Base-by-base conservation (phyloP, 1,284 basidiomycete genomes). In the Ustilago xerochloae region DNA sequence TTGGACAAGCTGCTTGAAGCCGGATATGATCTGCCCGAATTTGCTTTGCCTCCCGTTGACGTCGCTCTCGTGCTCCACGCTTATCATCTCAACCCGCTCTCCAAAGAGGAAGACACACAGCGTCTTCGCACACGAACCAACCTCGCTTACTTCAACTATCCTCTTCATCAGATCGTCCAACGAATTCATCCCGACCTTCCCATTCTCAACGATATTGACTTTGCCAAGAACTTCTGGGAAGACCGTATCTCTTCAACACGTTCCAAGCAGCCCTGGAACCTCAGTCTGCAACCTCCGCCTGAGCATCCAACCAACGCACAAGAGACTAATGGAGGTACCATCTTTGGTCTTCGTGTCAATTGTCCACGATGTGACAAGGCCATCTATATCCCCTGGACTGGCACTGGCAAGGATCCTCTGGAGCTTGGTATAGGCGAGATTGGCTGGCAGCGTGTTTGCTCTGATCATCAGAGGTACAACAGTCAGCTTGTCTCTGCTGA, bases 11-110 rank as follows among this genome's bases (percentile, higher is more conserved):
- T 43, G 22, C 20, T 43, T 13, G 41, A 43, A 12, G 41, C 5
- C n/a, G 41, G 60, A 28, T 18, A 52, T 59, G 45, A 71, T 0
- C 36, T 78, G 7, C 75, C 72, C 2, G 57, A 63, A 26, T 53
- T 61, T 30, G 53, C 63, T 1, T 58, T 81, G 8, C 79, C 79
- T 3, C 79, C 75, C 12, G 30, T 81, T 52, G 77, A 81, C 33
- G 77, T 81, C 6, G 62, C 63, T 4, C 64, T 81, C 36, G 55
- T 81, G 53, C 78, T 77, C 22, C 79, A 79, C 30, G 43, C 66
- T 9, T 80, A 76, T 24, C 59, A 70, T 38, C 67, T 78, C 43
- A 75, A 71, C n/a, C 75, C 72, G 6, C 51, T 65, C 16, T 13
- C 30, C 54, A 67, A 66, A 24, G 47, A 55, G 7, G 70, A 70